Evolutionary conservation across 345 rosid genomes (phyloP), one percentile per base, ranked within the genome.

Genomic region (Ceriops zippeliana): DNA sequence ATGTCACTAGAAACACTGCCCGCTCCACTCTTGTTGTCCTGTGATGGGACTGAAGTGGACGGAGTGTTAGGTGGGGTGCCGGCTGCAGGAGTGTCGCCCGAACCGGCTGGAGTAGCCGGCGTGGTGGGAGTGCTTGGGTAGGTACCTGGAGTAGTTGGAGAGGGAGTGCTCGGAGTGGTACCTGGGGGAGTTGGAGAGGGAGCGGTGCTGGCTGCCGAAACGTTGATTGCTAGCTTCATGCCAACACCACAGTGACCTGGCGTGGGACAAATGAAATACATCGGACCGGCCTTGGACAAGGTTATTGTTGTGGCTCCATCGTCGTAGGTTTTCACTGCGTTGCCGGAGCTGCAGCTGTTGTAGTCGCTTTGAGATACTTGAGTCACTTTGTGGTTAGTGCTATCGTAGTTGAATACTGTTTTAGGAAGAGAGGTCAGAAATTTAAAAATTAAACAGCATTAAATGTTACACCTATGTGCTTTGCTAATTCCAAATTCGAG

Each of bases 201-300:
- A 38, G 62, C 21, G 57, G 17, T 34, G 64, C 27, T 46, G 61
- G 69, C 60, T 15, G 79, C 84, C 11, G 53, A 61, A 4, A 83
- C 85, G 17, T 7, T 77, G 51, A 87, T 9, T 1, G 77, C 47
- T 1, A 87, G 69, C 76, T 83, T 87, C 92, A 87, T 87, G 69
- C 89, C 92, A 0, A 52, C 7, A 21, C 47, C 6, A 38, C 85
- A 87, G 31, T 87, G 89, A 35, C 85, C 84, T 0, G 1, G 0
- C 0, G 81, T 70, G 11, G 92, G 84, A 60, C 92, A 87, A 22
- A 82, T 70, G 82, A 85, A 87, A 63, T 83, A 79, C 73, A 22
- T 66, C 0, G 74, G 0, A 21, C 92, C 92, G 1, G 84, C 0
- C 5, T 8, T 37, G 16, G 62, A 31, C 2, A 87, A 66, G 19